Evolutionary conservation across 495 filamentous ascomycete species (phyloP).

Genomic region (Penicillium cataractarum): DNA sequence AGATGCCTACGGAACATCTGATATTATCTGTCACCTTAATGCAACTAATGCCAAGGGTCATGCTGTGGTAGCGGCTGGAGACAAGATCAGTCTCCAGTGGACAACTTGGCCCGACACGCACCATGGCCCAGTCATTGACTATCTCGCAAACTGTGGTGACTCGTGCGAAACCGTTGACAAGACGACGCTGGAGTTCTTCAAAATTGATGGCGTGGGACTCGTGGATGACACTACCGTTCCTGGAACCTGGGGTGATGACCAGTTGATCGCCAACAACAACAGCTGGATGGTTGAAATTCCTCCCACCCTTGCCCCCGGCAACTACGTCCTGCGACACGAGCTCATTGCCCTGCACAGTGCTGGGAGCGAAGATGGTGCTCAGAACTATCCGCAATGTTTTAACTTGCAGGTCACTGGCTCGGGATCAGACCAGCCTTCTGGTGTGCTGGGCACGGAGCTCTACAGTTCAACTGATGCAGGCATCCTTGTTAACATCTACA

Average conservation of each 20-base stretch:
- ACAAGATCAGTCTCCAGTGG: conserved; percentile 62
- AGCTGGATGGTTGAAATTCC: conserved; percentile 71
- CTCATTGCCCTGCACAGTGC: conserved; percentile 75
- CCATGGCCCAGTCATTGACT: conserved; percentile 71
- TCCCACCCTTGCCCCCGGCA: conserved; percentile 60
- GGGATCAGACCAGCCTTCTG: conserved; percentile 58
- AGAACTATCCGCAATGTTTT: conserved; percentile 78
- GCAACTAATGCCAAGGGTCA: conserved; percentile 55
- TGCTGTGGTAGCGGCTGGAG: conserved; percentile 57
- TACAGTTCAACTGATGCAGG: conserved; percentile 64
- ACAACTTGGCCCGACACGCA: conserved; percentile 67
- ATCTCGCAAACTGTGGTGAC: conserved; percentile 67
- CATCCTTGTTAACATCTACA: conserved; percentile 65
- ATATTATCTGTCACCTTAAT: conserved; percentile 70
- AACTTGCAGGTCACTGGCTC: conserved; percentile 70
- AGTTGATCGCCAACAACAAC: conserved; percentile 64
- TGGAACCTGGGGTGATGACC: conserved; percentile 68
- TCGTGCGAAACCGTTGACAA: conserved; percentile 67
- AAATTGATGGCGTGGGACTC: conserved; percentile 68
- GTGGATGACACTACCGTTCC: conserved; percentile 48
- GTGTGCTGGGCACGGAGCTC: conserved; percentile 59
- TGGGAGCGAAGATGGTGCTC: conserved; percentile 58
- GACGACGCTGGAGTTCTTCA: conserved; percentile 68
- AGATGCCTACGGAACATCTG: conserved; percentile 35
- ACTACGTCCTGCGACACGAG: conserved; percentile 79